Conservation (phyloP, 352 stramenopile species). For the Globisporangium parvum region DNA sequence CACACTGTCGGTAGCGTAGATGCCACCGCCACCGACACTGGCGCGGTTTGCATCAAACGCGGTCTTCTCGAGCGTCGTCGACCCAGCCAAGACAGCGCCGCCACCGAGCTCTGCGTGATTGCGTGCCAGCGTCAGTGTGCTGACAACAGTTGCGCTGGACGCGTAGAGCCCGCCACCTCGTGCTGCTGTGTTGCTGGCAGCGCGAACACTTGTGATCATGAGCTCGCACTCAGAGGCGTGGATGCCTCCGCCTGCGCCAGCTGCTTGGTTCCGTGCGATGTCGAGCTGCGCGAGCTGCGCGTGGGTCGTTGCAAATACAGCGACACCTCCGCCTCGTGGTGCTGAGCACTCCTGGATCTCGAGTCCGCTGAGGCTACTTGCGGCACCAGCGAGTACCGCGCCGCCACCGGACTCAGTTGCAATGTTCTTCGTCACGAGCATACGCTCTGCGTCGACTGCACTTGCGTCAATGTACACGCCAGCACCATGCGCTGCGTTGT, state of each 20-base stretch:
- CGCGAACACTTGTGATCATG: slow-evolving; percentile 2
- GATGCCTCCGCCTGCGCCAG: slow-evolving; percentile 23
- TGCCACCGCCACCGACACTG: slow-evolving; percentile 22
- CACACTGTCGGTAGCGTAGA: slow-evolving; percentile 17
- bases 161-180: slow-evolving; percentile 24
- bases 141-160: slow-evolving; percentile 17
- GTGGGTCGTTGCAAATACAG: background rate
- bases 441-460: slow-evolving; percentile 8
- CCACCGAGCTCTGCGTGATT: slow-evolving; percentile 27
- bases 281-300: slow-evolving; percentile 12
- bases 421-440: slow-evolving; percentile 8
- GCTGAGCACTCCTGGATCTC: slow-evolving; percentile 20
- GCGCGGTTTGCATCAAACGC: slow-evolving; percentile 19
- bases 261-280: slow-evolving; percentile 14
- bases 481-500: slow-evolving; percentile 17
- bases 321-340: slow-evolving; percentile 20
- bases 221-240: slow-evolving; percentile 9
- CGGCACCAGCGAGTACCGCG: slow-evolving; percentile 20
- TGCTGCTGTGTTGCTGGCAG: slow-evolving; percentile 18
- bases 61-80: slow-evolving; percentile 12
- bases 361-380: slow-evolving; percentile 19
- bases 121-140: slow-evolving; percentile 10
- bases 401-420: slow-evolving; percentile 22
- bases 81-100: slow-evolving; percentile 14
- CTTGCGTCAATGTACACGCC: slow-evolving; percentile 30